Evolutionary conservation across 176 grass and related monocot genomes (phyloP).

Genomic region (barley (Hordeum vulgare)): MorexV3_pseudomolecules_assembly NC_058522.1:447873437-447873936

Average conservation of each 20-base stretch:
- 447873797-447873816: conserved; percentile 26
- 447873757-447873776: not conserved
- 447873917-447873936: conserved; percentile 31
- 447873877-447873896: conserved; percentile 26
- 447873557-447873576: no score
- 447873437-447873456: no score
- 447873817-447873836: conserved; percentile 1
- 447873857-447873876: conserved; percentile 40
- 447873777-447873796: conserved; percentile 8
- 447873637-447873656: no score
- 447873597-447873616: no score
- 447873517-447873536: no score
- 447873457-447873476: no score
- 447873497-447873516: no score
- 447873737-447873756: conserved; percentile 7
- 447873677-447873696: not conserved
- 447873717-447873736: not conserved
- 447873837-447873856: conserved; percentile 45
- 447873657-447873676: not conserved
- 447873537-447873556: no score
- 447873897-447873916: not conserved
- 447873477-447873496: no score
- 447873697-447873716: not conserved
- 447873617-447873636: no score
- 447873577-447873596: no score